Evolutionary conservation across 257 asterid genomes (phyloP), one percentile per base, ranked within the genome.

Genomic region (Solanum sejunctum): DNA sequence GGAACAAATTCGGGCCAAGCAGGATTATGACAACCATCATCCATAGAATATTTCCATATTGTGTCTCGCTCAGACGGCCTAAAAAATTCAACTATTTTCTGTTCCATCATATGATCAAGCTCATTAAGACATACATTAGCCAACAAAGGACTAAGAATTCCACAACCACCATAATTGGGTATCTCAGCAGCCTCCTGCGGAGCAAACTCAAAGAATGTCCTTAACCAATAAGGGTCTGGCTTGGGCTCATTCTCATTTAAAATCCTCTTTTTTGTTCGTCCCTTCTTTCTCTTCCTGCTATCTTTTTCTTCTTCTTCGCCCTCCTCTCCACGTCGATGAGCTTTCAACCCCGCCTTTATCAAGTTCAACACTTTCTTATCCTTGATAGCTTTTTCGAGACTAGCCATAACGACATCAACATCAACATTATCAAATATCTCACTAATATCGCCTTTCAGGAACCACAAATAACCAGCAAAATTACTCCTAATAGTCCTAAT

Each of bases 1-100:
- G 98, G 99, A 80, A 96, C 99, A 86, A 96, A 96, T 88, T 96
- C 99, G 0, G 99, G 99, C 98, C 99, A 96, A 57, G 98, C 95
- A 39, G 99, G 98, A 90, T 95, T 96, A 61, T 96, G 99, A 85
- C 95, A 95, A 55, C 97, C 95, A 85, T 96, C 98, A 36, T 91
- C 86, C 83, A 95, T 91, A 23, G 98, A 95, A 86, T 93, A 85
- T 89, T 92, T 95, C 99, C 99, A 94, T 89, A 95, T 94, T 0
- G 98, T 90, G 88, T 96, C 99, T 17, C 86, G 88, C 86, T 87
- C 92, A 81, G 88, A 88, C 23, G 98, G 98, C 87, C 89, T 85
- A 88, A 96, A 95, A 79, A 94, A 96, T 82, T 92, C 93, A 12
- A 87, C 87, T 81, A 90, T 89, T 91, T 88, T 92, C 83, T 86